Evolutionary conservation across 495 filamentous ascomycete species (phyloP).

Genomic region (Xylaria nigripes): DNA sequence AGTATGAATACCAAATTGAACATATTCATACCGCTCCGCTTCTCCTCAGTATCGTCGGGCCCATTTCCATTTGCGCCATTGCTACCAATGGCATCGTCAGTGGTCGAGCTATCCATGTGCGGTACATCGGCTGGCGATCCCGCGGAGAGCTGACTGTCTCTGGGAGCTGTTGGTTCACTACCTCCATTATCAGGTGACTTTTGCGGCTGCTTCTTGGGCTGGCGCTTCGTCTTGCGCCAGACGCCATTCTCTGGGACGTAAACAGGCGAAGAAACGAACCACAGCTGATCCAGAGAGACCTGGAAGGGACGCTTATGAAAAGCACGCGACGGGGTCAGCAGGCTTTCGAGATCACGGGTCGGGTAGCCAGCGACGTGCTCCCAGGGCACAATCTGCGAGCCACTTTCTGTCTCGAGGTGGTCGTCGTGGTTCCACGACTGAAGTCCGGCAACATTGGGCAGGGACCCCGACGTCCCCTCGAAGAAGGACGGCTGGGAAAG

Average conservation of each 20-base stretch:
- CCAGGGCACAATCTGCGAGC: constrained; percentile 57
- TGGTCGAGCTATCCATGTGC: constrained; percentile 28
- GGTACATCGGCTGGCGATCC: constrained; percentile 17
- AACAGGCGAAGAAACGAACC: constrained; percentile 80
- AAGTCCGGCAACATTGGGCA: constrained; percentile 29
- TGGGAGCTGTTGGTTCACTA: constrained; percentile 10
- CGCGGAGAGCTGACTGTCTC: constrained; percentile 15
- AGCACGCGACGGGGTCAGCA: constrained; percentile 70
- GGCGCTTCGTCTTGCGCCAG: constrained; percentile 78
- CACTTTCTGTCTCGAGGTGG: constrained; percentile 42
- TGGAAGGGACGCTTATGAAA: constrained; percentile 86
- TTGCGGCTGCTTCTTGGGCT: constrained; percentile 27
- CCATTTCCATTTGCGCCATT: constrained; percentile 21
- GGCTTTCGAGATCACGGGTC: constrained; percentile 69
- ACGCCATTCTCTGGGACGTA: constrained; percentile 77
- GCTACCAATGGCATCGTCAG: constrained; percentile 25
- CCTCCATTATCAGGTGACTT: constrained; percentile 25
- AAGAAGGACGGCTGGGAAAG: constrained; percentile 18
- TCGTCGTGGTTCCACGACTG: constrained; percentile 52
- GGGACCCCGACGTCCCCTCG: constrained; percentile 28
- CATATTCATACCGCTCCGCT: constrained; percentile 70
- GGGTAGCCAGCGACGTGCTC: constrained; percentile 70
- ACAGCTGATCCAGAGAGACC: constrained; percentile 71
- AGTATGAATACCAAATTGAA: constrained; percentile 94
- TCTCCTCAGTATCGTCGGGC: constrained; percentile 44